Evolutionary conservation across 2,329 filamentous ascomycete species (phyloP).

Genomic region (Exophiala aquamarina): DNA sequence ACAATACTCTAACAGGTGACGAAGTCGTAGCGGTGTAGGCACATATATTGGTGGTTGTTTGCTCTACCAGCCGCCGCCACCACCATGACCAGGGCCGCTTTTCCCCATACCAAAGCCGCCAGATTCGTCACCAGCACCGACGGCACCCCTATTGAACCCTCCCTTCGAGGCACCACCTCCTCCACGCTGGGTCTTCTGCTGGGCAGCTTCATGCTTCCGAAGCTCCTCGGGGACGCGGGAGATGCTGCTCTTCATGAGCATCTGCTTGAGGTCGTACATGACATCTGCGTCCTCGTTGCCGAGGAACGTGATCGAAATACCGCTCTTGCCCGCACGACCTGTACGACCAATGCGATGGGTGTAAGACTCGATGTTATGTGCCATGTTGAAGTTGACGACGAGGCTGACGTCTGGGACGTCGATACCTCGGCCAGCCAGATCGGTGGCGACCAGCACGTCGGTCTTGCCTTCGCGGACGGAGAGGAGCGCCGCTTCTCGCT

Average conservation of each 20-base stretch:
- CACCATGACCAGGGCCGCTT: background rate
- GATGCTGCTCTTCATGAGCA: slow-evolving; percentile 86
- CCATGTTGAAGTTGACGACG: slow-evolving; percentile 99
- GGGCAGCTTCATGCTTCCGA: slow-evolving; percentile 84
- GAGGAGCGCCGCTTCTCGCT: slow-evolving; percentile 87
- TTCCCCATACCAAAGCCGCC: slow-evolving; percentile 18
- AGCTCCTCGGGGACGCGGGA: slow-evolving; percentile 90
- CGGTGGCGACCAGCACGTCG: slow-evolving; percentile 90
- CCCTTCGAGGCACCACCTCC: slow-evolving; percentile 31
- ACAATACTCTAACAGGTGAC: no score
- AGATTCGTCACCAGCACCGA: slow-evolving; percentile 19
- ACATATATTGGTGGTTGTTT: background rate
- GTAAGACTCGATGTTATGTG: slow-evolving; percentile 86
- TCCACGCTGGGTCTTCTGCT: slow-evolving; percentile 67
- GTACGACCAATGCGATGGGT: slow-evolving; percentile 96
- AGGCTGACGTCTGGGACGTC: slow-evolving; percentile 92
- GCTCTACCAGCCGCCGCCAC: slow-evolving; percentile 8
- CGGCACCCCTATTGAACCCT: slow-evolving; percentile 37
- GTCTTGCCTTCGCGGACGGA: slow-evolving; percentile 78
- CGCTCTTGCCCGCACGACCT: slow-evolving; percentile 93
- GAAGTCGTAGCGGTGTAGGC: no score
- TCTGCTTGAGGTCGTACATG: slow-evolving; percentile 89
- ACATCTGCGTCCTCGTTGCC: slow-evolving; percentile 87
- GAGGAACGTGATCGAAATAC: slow-evolving; percentile 93
- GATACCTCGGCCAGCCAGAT: slow-evolving; percentile 94